Evolutionary conservation across 2,329 filamentous ascomycete genomes (phyloP).

Genomic region (Monosporascus cannonballus): DNA sequence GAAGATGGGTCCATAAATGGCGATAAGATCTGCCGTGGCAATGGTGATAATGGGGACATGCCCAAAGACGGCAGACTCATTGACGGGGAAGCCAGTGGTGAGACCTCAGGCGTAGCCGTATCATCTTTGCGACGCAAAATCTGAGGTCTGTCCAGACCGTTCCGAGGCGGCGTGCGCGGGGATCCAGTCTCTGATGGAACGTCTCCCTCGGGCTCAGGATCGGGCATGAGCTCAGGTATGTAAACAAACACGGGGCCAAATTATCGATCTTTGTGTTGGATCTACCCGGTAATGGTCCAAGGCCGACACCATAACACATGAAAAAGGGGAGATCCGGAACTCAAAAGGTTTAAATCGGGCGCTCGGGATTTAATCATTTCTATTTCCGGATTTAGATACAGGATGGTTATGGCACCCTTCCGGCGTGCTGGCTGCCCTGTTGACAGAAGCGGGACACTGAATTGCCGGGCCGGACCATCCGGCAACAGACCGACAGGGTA

Average conservation of each 20-base stretch:
- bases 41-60: constrained; percentile 22
- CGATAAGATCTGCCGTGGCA: constrained; percentile 17
- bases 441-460: no score
- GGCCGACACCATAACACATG: no score
- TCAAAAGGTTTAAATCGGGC: not conserved
- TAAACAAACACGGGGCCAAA: no score
- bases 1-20: constrained; percentile 13
- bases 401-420: not conserved
- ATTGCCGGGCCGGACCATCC: not conserved
- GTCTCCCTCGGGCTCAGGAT: constrained; percentile 9
- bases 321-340: no score
- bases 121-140: constrained; percentile 10
- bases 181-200: constrained; percentile 8
- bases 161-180: constrained; percentile 14
- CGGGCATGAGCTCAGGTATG: constrained; percentile 2
- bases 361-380: not conserved
- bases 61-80: constrained; percentile 19
- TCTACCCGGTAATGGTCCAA: no score
- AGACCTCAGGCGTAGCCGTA: constrained; percentile 13
- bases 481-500: not conserved
- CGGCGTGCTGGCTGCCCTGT: no score
- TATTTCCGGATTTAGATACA: not conserved
- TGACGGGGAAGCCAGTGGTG: constrained; percentile 20
- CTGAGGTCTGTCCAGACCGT: constrained; percentile 5
- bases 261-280: no score